Base-by-base conservation (phyloP, 352 stramenopile species). In the Globisporangium cederbergense region DNA sequence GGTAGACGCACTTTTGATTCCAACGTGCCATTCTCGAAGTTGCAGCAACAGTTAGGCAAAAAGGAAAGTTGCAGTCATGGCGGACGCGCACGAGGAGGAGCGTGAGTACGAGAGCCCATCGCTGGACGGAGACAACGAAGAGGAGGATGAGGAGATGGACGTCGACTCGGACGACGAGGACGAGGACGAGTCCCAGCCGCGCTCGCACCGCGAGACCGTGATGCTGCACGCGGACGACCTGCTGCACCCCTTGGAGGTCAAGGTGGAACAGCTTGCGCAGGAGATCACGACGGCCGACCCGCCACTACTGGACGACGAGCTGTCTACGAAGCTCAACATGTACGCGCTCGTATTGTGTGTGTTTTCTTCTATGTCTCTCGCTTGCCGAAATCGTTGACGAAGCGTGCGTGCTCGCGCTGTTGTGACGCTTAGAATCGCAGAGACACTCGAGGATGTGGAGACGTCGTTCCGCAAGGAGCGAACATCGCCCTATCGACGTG, bases 391-490 rank as follows among this genome's bases (percentile, higher is more conserved):
- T 58, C 18, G 16, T 47, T 65, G 52, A 58, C 38, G 62, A 42
- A 64, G 42, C 32, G 22, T 20, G 49, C 32, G 6, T 18, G n/a
- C 32, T 53, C 20, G n/a, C n/a, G 7, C 11, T 13, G 54, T 49
- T 20, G 22, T 40, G 32, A 28, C 18, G 20, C 5, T 22, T 30
- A 93, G 86, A 58, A 88, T 93, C 34, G 85, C 86, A 0, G 83
- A 95, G 64, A 78, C 71, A 30, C 73, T 95, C 2, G 86, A 95
- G 45, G 81, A 95, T 49, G 84, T 81, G 5, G 86, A 95, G 64
- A 80, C 79, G 0, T 71, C 72, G 40, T 95, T 95, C 60, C 80
- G 83, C 14, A 91, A 91, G 60, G 85, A 91, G 49, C 75, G 79
- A 34, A 85, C 80, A 50, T 74, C 83, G 2, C 83, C 83, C 9